Evolutionary conservation across 208 protist species (phyloP).

Genomic region (Acanthamoeba rhysodes): DNA sequence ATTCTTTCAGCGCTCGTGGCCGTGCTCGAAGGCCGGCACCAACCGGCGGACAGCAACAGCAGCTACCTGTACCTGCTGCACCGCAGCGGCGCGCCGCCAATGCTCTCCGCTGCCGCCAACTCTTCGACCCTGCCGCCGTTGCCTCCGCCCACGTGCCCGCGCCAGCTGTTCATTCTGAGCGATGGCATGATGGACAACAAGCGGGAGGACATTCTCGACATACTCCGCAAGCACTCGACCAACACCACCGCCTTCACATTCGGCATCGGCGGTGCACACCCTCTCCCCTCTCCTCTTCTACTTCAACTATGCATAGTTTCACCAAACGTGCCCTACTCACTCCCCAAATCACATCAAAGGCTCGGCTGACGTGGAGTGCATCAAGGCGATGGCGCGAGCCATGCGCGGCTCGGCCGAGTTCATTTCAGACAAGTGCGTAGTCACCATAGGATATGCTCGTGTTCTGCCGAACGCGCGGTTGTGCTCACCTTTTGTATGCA

Average conservation of each 20-base stretch:
- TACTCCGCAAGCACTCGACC: background rate
- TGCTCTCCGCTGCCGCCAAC: background rate
- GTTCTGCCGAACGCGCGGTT: background rate
- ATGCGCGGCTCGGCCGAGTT: constrained; percentile 29
- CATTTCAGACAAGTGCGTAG: background rate
- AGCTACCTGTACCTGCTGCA: background rate
- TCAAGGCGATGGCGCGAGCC: constrained; percentile 2
- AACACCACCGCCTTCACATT: constrained; percentile 28
- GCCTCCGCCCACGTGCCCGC: background rate
- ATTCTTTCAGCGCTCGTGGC: background rate
- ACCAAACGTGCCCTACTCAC: background rate
- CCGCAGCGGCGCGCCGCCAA: background rate
- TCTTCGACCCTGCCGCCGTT: background rate
- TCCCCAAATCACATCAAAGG: background rate
- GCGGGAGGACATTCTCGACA: background rate
- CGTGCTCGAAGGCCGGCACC: background rate
- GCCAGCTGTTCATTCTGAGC: constrained; percentile 19
- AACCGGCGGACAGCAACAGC: background rate
- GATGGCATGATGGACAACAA: constrained; percentile 16
- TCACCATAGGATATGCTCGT: background rate
- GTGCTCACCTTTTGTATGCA: background rate
- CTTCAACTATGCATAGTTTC: too few relatives aligned
- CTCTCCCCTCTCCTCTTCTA: too few relatives aligned
- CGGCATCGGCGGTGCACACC: background rate
- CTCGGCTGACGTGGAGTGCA: background rate